These are phyloP conservation scores for Fusarium sp. DNA, from an alignment of 2,329 filamentous ascomycete species.

Conservation along the genomic window DNA sequence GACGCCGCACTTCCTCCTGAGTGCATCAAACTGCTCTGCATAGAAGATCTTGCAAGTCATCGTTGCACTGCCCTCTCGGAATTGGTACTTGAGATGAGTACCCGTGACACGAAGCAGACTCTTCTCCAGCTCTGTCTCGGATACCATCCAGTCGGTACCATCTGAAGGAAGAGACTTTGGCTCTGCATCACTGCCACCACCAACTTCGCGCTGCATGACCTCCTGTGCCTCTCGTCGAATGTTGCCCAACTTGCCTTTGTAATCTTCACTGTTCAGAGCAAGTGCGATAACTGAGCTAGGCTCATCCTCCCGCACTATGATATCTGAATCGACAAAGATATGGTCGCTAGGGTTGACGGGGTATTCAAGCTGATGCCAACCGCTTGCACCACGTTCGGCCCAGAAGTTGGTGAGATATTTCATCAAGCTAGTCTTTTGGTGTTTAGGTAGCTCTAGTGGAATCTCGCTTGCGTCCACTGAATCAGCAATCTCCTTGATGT, in stretches of 20 bases:
- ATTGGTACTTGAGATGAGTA: constrained; percentile 96
- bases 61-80: constrained; percentile 90
- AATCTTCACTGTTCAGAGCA: constrained; percentile 88
- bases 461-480: constrained; percentile 73
- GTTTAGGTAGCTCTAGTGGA: constrained; percentile 83
- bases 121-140: constrained; percentile 83
- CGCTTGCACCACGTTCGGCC: constrained; percentile 96
- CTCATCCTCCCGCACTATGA: constrained; percentile 97
- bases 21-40: constrained; percentile 95
- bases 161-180: constrained; percentile 54
- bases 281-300: constrained; percentile 96
- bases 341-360: constrained; percentile 90
- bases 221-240: constrained; percentile 69
- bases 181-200: constrained; percentile 48
- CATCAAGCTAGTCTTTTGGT: constrained; percentile 93
- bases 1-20: constrained; percentile 92
- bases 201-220: constrained; percentile 55
- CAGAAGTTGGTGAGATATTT: constrained; percentile 98
- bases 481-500: constrained; percentile 72
- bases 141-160: constrained; percentile 56
- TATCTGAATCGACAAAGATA: constrained; percentile 95
- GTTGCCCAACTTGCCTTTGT: constrained; percentile 80
- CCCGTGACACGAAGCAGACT: constrained; percentile 87
- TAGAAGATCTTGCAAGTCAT: constrained; percentile 99
- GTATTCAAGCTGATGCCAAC: constrained; percentile 93